Conservation (phyloP, 345 rosid species). For the Durio zibethinus region DNA sequence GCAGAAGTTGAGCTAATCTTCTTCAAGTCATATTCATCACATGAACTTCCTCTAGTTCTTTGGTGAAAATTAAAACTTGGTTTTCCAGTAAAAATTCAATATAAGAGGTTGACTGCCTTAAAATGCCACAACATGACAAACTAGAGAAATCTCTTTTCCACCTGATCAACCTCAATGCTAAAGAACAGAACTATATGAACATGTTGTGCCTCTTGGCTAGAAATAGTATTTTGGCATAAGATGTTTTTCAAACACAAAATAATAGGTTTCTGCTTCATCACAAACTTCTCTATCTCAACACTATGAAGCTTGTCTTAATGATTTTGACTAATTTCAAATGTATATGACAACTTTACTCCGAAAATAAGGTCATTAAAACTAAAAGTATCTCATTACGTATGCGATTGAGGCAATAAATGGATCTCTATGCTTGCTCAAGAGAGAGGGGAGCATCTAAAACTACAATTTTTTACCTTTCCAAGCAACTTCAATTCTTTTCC, state of each 20-base stretch:
- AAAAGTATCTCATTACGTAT: background rate
- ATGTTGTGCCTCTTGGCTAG: background rate
- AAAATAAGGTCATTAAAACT: background rate
- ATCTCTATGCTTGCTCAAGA: background rate
- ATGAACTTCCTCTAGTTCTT: background rate
- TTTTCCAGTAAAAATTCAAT: background rate
- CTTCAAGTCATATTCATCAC: background rate
- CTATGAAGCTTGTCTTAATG: background rate
- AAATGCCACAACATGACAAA: background rate
- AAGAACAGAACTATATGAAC: background rate
- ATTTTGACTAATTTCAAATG: background rate
- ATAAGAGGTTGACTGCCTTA: background rate
- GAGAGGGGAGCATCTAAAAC: background rate
- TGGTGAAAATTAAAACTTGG: background rate
- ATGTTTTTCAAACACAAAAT: background rate
- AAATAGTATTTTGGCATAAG: background rate
- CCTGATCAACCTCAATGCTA: background rate
- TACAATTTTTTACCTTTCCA: constrained; percentile 57
- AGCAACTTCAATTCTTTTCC: constrained; percentile 71
- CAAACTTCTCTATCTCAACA: constrained; percentile 3
- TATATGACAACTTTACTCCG: background rate
- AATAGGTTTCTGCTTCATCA: background rate
- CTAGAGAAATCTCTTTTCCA: background rate
- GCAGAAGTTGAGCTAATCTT: background rate
- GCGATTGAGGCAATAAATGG: background rate